These are phyloP conservation scores for Trichoderma sp. DNA, from an alignment of 2,329 filamentous ascomycete species.

Conservation along the genomic window DNA sequence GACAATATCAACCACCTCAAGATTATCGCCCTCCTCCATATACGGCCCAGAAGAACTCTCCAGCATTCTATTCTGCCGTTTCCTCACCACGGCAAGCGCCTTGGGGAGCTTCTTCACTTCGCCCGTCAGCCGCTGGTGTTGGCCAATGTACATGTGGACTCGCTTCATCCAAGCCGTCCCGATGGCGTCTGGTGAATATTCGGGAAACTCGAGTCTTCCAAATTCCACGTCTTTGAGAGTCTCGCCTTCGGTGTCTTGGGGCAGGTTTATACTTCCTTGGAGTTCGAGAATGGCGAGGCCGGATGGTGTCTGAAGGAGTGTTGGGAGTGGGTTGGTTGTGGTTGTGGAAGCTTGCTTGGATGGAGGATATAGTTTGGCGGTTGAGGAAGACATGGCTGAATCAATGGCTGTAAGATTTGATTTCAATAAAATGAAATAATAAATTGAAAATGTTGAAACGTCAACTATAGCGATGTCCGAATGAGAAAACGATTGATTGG, in stretches of 20 bases:
- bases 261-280: conserved; percentile 84
- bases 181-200: conserved; percentile 53
- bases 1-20: conserved; percentile 86
- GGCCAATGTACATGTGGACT: conserved; percentile 83
- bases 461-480: not conserved
- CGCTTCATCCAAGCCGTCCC: conserved; percentile 82
- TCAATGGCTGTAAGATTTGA: not conserved
- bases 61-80: conserved; percentile 46
- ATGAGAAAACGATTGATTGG: not conserved
- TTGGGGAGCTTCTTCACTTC: conserved; percentile 84
- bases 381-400: conserved; percentile 29
- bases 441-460: not conserved
- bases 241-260: conserved; percentile 40
- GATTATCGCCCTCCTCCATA: conserved; percentile 43
- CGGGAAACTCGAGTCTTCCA: conserved; percentile 75
- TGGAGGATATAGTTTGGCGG: conserved; percentile 44
- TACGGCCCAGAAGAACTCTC: conserved; percentile 42
- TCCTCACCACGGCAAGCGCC: conserved; percentile 75
- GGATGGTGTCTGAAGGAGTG: conserved; percentile 82
- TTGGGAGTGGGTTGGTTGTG: conserved; percentile 63
- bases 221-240: conserved; percentile 43
- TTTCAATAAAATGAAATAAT: not conserved
- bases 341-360: conserved; percentile 25
- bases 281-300: conserved; percentile 89
- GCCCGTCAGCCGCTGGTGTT: conserved; percentile 83